These are phyloP conservation scores for Batkoa obscura DNA, from an alignment of 371 early-diverging fungal species.

Conservation along the genomic window DNA sequence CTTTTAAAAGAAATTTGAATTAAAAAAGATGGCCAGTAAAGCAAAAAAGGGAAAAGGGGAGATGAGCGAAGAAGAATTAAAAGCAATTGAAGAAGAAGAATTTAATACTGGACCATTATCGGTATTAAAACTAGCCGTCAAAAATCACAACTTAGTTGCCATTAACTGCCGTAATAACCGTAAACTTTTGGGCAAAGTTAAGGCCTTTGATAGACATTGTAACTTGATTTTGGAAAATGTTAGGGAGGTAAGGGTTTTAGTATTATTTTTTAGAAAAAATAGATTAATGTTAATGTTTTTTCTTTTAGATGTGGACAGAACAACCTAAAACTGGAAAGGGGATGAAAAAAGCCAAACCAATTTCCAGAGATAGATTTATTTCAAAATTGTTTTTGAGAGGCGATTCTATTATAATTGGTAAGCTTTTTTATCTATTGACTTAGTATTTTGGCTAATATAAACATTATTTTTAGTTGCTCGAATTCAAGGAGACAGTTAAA, in stretches of 20 bases:
- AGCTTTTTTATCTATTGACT: constrained; percentile 2
- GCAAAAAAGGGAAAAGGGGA: constrained; percentile 45
- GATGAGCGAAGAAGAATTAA: constrained; percentile 86
- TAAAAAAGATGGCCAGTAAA: background rate
- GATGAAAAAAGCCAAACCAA: constrained; percentile 73
- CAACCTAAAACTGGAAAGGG: constrained; percentile 78
- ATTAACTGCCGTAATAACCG: constrained; percentile 92
- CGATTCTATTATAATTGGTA: constrained; percentile 83
- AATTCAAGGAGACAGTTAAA: no score
- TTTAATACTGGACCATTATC: constrained; percentile 94
- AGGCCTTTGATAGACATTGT: constrained; percentile 97
- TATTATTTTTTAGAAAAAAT: background rate
- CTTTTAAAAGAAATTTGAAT: background rate
- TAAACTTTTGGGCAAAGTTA: constrained; percentile 89
- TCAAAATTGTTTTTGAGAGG: constrained; percentile 95
- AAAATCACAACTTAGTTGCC: constrained; percentile 87
- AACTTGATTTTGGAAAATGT: constrained; percentile 98
- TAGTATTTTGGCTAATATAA: background rate
- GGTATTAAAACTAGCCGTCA: constrained; percentile 83
- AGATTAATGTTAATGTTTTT: background rate
- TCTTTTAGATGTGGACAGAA: constrained; percentile 85
- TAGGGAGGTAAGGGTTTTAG: constrained; percentile 50
- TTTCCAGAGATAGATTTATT: constrained; percentile 96
- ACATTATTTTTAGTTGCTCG: background rate
- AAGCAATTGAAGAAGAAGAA: constrained; percentile 79